phyloP scores from a whole-genome alignment of 139 green algal species.

The Closterium sp. region DNA sequence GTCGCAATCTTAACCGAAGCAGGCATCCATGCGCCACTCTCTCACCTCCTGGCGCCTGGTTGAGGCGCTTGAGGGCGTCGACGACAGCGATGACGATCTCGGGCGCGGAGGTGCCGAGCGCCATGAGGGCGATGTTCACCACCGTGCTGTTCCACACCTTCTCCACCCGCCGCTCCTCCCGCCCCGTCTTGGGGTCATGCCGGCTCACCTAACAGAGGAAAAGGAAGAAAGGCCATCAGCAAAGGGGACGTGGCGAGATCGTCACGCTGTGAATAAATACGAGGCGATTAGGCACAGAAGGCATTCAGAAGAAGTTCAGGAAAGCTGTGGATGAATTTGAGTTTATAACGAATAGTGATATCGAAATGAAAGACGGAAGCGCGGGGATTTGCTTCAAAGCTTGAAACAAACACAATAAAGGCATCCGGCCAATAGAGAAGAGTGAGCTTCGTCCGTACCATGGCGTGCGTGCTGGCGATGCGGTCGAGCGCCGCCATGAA shows the following conservation, averaged over 20 bases:
- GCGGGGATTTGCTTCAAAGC: too few species aligned
- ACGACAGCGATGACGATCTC: constrained; percentile 33
- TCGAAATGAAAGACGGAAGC: too few species aligned
- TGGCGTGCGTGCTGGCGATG: constrained; percentile 17
- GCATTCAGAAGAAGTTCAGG: too few species aligned
- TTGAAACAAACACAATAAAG: too few species aligned
- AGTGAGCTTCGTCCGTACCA: too few species aligned
- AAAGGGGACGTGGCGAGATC: background rate
- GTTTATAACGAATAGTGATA: too few species aligned
- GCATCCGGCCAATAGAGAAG: too few species aligned
- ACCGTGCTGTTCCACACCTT: constrained; percentile 37
- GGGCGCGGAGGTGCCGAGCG: constrained; percentile 34
- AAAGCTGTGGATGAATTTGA: too few species aligned
- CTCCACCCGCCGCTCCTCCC: constrained; percentile 15
- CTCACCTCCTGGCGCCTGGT: constrained; percentile 16
- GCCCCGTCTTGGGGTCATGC: background rate
- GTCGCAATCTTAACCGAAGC: too few species aligned
- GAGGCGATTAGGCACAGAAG: too few species aligned
- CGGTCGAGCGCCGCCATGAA: constrained; percentile 41
- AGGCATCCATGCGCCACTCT: too few species aligned
- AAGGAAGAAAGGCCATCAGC: background rate
- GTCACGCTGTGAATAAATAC: too few species aligned
- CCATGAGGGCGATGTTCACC: constrained; percentile 36
- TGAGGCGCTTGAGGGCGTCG: constrained; percentile 35
- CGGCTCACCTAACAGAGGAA: background rate